Conservation (phyloP, 2,329 filamentous ascomycete genomes). For the Aspergillus bombycis region DNA sequence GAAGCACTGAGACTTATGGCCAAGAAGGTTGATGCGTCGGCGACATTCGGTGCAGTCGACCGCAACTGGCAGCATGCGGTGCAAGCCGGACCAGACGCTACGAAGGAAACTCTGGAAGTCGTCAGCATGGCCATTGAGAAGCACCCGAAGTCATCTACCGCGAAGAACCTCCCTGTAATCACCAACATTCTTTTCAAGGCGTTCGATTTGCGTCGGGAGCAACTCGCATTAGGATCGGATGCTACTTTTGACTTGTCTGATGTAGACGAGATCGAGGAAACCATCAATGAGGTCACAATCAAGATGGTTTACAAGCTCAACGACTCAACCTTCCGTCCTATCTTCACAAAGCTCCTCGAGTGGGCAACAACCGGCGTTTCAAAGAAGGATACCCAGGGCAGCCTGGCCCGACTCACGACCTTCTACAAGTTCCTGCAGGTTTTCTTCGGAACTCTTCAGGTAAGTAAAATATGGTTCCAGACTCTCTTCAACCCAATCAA, state of each 20-base stretch:
- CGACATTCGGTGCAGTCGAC: constrained; percentile 73
- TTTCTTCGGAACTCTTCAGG: constrained; percentile 83
- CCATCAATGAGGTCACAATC: constrained; percentile 71
- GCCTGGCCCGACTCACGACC: constrained; percentile 67
- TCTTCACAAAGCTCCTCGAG: constrained; percentile 84
- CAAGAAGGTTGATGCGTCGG: constrained; percentile 74
- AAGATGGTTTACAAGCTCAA: constrained; percentile 97
- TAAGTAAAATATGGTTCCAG: constrained; percentile 27
- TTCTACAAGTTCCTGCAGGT: constrained; percentile 78
- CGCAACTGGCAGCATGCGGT: constrained; percentile 72
- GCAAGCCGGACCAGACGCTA: constrained; percentile 64
- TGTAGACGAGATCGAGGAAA: constrained; percentile 62
- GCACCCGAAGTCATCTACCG: constrained; percentile 76
- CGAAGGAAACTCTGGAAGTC: constrained; percentile 69
- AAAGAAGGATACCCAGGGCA: constrained; percentile 63
- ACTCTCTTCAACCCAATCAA: constrained; percentile 3
- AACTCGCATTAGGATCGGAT: constrained; percentile 32
- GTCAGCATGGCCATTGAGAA: constrained; percentile 73
- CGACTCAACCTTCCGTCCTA: constrained; percentile 86
- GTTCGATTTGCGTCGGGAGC: constrained; percentile 53
- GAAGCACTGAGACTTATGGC: constrained; percentile 76
- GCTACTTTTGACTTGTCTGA: constrained; percentile 51
- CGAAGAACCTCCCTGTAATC: constrained; percentile 72
- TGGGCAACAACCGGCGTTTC: constrained; percentile 69
- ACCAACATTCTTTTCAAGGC: constrained; percentile 61